phyloP scores from a whole-genome alignment of 2,329 filamentous ascomycete species.

The Dothideomycetes sp. region DNA sequence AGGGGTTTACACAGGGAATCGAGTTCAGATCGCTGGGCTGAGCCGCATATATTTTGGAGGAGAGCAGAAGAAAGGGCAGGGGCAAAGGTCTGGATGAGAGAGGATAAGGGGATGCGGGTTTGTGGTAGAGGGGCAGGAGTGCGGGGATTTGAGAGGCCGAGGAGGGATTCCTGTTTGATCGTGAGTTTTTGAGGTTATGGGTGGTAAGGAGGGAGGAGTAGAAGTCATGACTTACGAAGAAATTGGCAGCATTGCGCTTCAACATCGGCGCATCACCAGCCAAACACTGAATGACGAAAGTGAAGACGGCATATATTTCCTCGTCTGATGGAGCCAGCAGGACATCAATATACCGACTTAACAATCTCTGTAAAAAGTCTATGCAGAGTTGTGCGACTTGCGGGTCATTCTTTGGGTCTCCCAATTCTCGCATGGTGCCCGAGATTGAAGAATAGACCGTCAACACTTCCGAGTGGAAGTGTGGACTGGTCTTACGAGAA shows the following conservation, averaged over 20 bases:
- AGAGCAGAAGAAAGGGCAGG: constrained; percentile 52
- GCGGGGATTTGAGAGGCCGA: constrained; percentile 20
- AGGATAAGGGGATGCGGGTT: constrained; percentile 14
- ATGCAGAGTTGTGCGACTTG: constrained; percentile 67
- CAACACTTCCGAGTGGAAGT: constrained; percentile 42
- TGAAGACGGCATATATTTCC: constrained; percentile 56
- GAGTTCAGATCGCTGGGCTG: constrained; percentile 61
- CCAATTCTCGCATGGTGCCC: constrained; percentile 52
- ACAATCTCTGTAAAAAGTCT: constrained; percentile 58
- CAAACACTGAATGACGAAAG: constrained; percentile 62
- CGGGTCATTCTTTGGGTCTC: constrained; percentile 54
- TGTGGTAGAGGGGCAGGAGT: constrained; percentile 21
- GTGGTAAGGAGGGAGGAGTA: background rate
- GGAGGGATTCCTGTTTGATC: constrained; percentile 18
- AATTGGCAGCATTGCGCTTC: constrained; percentile 62
- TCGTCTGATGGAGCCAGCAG: constrained; percentile 52
- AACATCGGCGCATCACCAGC: constrained; percentile 64
- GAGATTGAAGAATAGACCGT: constrained; percentile 54
- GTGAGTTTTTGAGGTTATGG: constrained; percentile 5
- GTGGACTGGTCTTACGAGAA: constrained; percentile 28
- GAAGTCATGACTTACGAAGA: constrained; percentile 47
- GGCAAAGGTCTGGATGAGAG: constrained; percentile 50
- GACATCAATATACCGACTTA: constrained; percentile 52
- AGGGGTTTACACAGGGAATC: constrained; percentile 62
- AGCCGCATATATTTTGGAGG: constrained; percentile 57